Evolutionary conservation across 2,329 filamentous ascomycete genomes (phyloP).

Genomic region (Zalaria obscura): DNA sequence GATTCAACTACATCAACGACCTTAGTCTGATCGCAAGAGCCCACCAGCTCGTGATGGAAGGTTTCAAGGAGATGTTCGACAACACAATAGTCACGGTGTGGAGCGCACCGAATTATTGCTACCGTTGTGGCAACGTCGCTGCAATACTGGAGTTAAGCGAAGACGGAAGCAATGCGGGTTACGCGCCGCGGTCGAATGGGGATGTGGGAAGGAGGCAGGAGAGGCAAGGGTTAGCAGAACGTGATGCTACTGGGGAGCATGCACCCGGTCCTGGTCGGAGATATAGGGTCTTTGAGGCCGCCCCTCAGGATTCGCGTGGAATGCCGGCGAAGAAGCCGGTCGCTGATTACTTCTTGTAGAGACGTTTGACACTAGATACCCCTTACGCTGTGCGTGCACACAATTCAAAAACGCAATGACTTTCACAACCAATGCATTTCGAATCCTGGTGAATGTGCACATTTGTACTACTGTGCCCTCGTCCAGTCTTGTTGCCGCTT

Average conservation of each 20-base stretch:
- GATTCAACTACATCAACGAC: constrained; percentile 91
- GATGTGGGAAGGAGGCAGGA: constrained; percentile 38
- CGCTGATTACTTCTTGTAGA: constrained; percentile 78
- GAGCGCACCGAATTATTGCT: constrained; percentile 64
- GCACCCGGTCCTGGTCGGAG: constrained; percentile 63
- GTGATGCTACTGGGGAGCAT: constrained; percentile 24
- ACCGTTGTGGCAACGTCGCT: constrained; percentile 48
- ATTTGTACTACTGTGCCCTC: no score
- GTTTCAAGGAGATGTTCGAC: constrained; percentile 99
- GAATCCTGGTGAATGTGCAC: no score
- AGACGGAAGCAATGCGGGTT: constrained; percentile 46
- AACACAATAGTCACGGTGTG: constrained; percentile 95
- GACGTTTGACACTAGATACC: no score
- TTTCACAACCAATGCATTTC: no score
- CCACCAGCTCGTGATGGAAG: constrained; percentile 97
- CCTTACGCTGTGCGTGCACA: no score
- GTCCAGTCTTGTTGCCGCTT: no score
- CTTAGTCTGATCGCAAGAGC: constrained; percentile 83
- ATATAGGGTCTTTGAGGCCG: constrained; percentile 92
- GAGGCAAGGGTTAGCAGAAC: constrained; percentile 22
- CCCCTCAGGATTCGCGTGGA: constrained; percentile 84
- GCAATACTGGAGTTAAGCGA: constrained; percentile 87
- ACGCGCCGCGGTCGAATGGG: constrained; percentile 46
- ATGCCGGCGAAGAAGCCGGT: constrained; percentile 99
- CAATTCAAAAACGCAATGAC: no score